Evolutionary conservation across 2,329 filamentous ascomycete species (phyloP), one percentile per base, ranked within the genome.

Genomic region (Lachnellula willkommii): DNA sequence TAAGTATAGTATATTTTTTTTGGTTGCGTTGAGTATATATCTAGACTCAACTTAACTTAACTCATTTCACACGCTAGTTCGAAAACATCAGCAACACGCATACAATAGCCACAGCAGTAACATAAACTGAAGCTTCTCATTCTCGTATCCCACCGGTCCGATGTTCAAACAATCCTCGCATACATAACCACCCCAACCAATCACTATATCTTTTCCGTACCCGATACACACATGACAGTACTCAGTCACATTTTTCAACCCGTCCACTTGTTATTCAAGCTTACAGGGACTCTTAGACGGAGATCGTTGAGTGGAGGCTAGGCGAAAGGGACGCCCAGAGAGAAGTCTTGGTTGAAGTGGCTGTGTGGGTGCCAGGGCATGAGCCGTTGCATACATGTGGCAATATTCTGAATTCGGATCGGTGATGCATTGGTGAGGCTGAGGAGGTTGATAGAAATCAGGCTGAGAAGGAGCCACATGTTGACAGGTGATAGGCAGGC

Each of bases 91-190:
- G 26, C 26, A 28, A 7, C 6, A 28, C 5, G 26, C 26, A 26
- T 26, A 26, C 5, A 26, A 1, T 28, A 28, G 26, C 7, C 26
- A 8, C 6, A 28, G 26, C 26, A 28, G 26, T 26, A 26, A 26
- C 24, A 26, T 72, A 9, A 82, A 75, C 78, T 80, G 5, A 81
- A 69, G 26, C 66, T 73, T 35, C 59, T 64, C 50, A 57, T 45
- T 11, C 20, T 45, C 42, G 20, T 22, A 24, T 7, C 42, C 42
- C 17, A 7, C 40, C 17, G 15, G 6, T 11, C 7, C 42, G 9
- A 45, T 45, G 17, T 43, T 79, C 7, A 82, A 70, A 58, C 79
- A 82, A 54, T 80, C 74, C 62, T 82, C 79, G n/a, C 39, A 47
- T 5, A 47, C 28, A n/a, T 32, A 37, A 22, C 22, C 20, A 17